phyloP scores from a whole-genome alignment of 768 basidiomycete genomes.

The Mycena crocata region DNA sequence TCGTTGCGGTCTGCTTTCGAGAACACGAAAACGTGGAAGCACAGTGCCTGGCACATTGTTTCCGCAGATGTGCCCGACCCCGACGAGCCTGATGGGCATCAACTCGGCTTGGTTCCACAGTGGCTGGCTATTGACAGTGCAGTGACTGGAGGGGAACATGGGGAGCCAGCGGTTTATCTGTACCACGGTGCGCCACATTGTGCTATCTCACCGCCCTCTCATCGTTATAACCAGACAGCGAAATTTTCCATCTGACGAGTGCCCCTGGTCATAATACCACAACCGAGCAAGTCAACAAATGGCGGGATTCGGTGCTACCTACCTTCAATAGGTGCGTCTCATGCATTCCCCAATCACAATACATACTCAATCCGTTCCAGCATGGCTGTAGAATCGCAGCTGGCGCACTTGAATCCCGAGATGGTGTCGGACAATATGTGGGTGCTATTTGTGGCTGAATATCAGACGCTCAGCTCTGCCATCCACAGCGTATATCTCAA shows the following conservation, averaged over 20 bases:
- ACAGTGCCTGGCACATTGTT: constrained; percentile 43
- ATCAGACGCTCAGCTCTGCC: not conserved
- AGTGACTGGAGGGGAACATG: constrained; percentile 37
- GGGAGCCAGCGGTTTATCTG: constrained; percentile 38
- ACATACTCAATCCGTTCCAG: constrained; percentile 29
- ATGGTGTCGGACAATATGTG: constrained; percentile 45
- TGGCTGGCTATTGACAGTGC: constrained; percentile 45
- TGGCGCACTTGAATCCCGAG: constrained; percentile 40
- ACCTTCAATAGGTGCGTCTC: constrained; percentile 47
- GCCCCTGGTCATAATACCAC: not conserved
- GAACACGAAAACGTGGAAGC: constrained; percentile 39
- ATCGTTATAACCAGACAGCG: constrained; percentile 25
- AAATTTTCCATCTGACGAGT: constrained; percentile 28
- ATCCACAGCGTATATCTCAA: constrained; percentile 44
- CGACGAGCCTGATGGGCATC: constrained; percentile 19
- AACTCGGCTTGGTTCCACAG: constrained; percentile 52
- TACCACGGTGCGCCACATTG: constrained; percentile 43
- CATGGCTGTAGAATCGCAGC: constrained; percentile 48
- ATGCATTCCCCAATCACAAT: not conserved
- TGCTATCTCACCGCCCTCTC: constrained; percentile 30
- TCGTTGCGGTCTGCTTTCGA: constrained; percentile 47
- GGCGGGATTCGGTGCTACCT: constrained; percentile 30
- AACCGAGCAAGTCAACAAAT: constrained; percentile 5
- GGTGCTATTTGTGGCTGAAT: not conserved
- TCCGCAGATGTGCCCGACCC: constrained; percentile 45